Percentiles rank a stretch among this genome's conserved stretches.
Evolutionary conservation across 495 filamentous ascomycete genomes (phyloP).

Genomic region (Staphylotrichum longicolle): DNA sequence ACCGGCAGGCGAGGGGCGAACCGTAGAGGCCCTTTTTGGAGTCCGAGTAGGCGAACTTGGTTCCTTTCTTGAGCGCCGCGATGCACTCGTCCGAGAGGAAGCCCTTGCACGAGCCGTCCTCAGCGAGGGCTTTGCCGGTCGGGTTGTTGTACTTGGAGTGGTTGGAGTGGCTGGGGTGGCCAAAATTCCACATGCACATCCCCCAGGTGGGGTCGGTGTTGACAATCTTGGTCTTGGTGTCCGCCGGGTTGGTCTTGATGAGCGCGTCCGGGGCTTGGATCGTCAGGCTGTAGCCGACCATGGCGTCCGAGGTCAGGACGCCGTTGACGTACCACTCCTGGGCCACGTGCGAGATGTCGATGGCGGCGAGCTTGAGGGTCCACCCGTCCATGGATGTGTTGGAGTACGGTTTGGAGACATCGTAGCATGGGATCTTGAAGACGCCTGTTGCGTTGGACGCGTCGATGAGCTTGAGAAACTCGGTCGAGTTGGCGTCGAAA

Average conservation of each 20-base stretch:
- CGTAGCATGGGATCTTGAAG: constrained; percentile 15
- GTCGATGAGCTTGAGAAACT: constrained; percentile 1
- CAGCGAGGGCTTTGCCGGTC: constrained; percentile 12
- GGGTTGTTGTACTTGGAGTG: constrained; percentile 12
- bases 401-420: constrained; percentile 20
- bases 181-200: constrained; percentile 20
- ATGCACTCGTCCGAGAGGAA: constrained; percentile 18
- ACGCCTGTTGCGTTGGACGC: constrained; percentile 17
- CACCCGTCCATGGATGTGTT: constrained; percentile 17
- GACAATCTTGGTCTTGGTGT: constrained; percentile 12
- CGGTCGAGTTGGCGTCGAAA: constrained; percentile 18
- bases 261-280: constrained; percentile 13
- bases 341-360: constrained; percentile 5
- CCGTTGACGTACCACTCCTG: too few species aligned
- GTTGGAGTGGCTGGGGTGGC: not conserved
- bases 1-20: not conserved
- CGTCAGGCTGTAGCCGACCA: constrained; percentile 14
- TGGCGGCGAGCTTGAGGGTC: constrained; percentile 11
- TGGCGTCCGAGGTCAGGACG: not conserved
- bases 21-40: not conserved
- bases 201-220: constrained; percentile 16
- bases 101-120: constrained; percentile 16
- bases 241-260: not conserved
- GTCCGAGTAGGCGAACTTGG: not conserved
- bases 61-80: constrained; percentile 3